Conservation (phyloP, 805 yeast genomes). For the Jamesozyma gamospora region DNA sequence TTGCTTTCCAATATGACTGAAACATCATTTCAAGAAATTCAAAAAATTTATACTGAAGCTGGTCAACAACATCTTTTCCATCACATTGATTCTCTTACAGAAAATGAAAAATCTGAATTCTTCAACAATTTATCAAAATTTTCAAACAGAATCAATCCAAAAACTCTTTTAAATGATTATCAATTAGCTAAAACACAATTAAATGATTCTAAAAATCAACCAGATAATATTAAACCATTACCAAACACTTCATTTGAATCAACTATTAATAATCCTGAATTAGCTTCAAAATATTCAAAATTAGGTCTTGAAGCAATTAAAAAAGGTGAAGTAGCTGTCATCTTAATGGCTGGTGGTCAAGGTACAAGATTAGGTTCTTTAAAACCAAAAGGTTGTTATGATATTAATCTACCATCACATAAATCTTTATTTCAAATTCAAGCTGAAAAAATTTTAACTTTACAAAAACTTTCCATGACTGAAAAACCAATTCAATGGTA, state of each 20-base stretch:
- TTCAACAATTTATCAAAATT: constrained; percentile 22
- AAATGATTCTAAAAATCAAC: constrained; percentile 13
- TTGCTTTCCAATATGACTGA: not conserved
- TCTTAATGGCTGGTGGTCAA: constrained; percentile 97
- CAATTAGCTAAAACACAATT: constrained; percentile 35
- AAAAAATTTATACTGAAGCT: constrained; percentile 33
- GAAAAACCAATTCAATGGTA: constrained; percentile 57
- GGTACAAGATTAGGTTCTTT: constrained; percentile 90
- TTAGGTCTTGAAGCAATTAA: constrained; percentile 62
- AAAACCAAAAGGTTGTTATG: constrained; percentile 88
- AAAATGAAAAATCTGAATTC: constrained; percentile 30
- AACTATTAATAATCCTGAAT: constrained; percentile 28
- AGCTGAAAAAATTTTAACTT: constrained; percentile 66
- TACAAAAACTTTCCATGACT: constrained; percentile 34
- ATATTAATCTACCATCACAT: constrained; percentile 74
- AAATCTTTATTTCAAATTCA: constrained; percentile 87
- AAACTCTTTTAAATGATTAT: constrained; percentile 31
- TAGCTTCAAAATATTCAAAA: constrained; percentile 34
- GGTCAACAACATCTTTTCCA: constrained; percentile 46
- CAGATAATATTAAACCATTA: constrained; percentile 35
- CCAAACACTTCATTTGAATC: constrained; percentile 48
- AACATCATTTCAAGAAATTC: not conserved
- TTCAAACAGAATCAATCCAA: constrained; percentile 5
- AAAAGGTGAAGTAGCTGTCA: constrained; percentile 70
- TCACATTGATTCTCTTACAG: constrained; percentile 34